Conservation (phyloP, 495 filamentous ascomycete genomes). For the Penicillium desertorum region DNA sequence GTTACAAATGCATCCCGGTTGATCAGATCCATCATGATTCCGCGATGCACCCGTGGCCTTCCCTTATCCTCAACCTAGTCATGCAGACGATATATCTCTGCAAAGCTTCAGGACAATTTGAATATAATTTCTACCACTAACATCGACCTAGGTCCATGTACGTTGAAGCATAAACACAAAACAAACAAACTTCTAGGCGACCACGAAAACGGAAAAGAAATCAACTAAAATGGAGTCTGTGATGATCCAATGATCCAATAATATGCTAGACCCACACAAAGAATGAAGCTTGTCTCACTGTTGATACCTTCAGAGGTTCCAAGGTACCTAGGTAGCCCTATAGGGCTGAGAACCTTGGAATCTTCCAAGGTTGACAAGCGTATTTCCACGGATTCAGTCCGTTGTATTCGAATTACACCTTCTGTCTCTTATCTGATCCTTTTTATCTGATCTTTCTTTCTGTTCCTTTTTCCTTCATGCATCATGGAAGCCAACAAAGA, state of each 20-base stretch:
- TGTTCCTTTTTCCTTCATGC: background rate
- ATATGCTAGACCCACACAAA: background rate
- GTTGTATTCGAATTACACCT: constrained; percentile 2
- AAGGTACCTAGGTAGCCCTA: background rate
- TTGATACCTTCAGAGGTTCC: no score
- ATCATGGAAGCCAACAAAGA: constrained; percentile 5
- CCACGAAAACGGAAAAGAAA: background rate
- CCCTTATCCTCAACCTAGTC: background rate
- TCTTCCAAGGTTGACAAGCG: no score
- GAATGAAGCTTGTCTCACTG: background rate
- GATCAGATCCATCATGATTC: background rate
- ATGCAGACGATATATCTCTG: background rate
- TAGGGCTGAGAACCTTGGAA: background rate
- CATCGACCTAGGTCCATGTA: background rate
- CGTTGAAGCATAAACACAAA: background rate
- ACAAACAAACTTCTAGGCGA: background rate
- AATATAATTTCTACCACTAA: background rate
- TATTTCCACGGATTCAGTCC: background rate
- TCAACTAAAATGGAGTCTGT: no score
- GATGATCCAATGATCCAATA: background rate
- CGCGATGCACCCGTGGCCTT: no score
- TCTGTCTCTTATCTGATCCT: constrained; percentile 20
- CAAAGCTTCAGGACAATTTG: background rate
- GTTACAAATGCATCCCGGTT: background rate
- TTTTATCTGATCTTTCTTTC: constrained; percentile 20